Conservation (phyloP, 768 basidiomycete genomes). For the Albatrellus ellisii region DNA sequence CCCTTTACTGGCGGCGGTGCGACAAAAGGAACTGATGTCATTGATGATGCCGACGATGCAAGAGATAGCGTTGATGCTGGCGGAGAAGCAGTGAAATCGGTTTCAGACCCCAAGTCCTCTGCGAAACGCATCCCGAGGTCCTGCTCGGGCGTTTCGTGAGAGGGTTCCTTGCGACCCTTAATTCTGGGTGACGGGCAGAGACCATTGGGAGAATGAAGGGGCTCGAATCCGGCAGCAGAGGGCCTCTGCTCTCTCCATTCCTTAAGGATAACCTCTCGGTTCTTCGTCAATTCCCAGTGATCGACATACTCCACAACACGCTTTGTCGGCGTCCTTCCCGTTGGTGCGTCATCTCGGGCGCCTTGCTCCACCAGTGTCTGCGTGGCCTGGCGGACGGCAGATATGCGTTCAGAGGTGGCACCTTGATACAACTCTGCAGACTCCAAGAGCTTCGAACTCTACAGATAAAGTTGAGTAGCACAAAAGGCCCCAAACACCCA, state of each 20-base stretch:
- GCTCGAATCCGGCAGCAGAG: neutral
- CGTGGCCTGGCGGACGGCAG: constrained; percentile 35
- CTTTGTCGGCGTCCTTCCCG: constrained; percentile 69
- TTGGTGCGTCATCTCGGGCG: constrained; percentile 46
- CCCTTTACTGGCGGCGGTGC: constrained; percentile 13
- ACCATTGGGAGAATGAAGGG: neutral
- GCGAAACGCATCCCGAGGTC: neutral
- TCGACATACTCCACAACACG: constrained; percentile 58
- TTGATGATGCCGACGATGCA: constrained; percentile 7
- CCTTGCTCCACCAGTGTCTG: constrained; percentile 43
- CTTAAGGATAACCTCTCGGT: constrained; percentile 45
- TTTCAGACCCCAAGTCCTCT: neutral
- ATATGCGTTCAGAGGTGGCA: constrained; percentile 29
- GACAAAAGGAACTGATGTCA: constrained; percentile 7
- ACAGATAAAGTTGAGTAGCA: constrained; percentile 5
- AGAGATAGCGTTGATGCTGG: neutral
- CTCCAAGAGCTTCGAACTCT: constrained; percentile 31
- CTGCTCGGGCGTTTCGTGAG: neutral
- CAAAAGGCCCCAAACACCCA: neutral
- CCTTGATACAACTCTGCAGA: constrained; percentile 31
- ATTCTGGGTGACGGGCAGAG: neutral
- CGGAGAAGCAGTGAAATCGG: neutral
- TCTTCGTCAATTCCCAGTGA: constrained; percentile 57
- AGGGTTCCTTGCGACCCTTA: neutral
- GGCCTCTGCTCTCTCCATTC: constrained; percentile 24